Conservation (phyloP, 352 stramenopile species). For the Phytopythium delawarense region DNA sequence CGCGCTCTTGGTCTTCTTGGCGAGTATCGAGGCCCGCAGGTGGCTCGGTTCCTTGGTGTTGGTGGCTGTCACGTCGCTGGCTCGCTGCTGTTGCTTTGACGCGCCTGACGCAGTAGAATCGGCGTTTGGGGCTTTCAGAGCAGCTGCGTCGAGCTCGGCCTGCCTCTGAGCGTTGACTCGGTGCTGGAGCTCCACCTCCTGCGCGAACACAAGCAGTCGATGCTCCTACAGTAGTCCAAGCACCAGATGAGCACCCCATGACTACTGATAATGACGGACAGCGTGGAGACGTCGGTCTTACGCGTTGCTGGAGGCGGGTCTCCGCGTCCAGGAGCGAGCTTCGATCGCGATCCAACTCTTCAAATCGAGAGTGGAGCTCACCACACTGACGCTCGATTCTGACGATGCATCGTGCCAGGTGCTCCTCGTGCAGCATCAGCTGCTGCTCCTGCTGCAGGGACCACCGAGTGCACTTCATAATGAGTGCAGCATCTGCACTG, state of each 20-base stretch:
- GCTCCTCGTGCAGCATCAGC: constrained; percentile 18
- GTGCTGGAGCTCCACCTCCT: constrained; percentile 28
- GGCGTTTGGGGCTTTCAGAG: background rate
- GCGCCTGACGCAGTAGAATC: no score
- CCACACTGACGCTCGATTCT: constrained; percentile 4
- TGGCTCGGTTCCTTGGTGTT: background rate
- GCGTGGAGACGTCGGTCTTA: background rate
- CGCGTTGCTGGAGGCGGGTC: constrained; percentile 4
- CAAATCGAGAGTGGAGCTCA: background rate
- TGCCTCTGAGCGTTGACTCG: constrained; percentile 14
- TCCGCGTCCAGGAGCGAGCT: background rate
- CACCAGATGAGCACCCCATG: background rate
- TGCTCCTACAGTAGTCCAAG: constrained; percentile 9
- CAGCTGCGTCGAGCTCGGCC: constrained; percentile 7
- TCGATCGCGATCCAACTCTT: background rate
- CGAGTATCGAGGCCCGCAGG: background rate
- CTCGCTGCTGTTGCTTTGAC: background rate
- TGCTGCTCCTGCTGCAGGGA: constrained; percentile 9
- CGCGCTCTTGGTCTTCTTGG: constrained; percentile 5
- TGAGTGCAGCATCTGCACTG: background rate
- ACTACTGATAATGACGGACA: constrained; percentile 2
- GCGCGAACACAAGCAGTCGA: constrained; percentile 17
- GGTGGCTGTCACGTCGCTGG: background rate
- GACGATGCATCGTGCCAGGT: background rate
- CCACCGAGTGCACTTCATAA: no score